Conservation (phyloP, 1,284 basidiomycete genomes). For the Nidula niveotomentosa region DNA sequence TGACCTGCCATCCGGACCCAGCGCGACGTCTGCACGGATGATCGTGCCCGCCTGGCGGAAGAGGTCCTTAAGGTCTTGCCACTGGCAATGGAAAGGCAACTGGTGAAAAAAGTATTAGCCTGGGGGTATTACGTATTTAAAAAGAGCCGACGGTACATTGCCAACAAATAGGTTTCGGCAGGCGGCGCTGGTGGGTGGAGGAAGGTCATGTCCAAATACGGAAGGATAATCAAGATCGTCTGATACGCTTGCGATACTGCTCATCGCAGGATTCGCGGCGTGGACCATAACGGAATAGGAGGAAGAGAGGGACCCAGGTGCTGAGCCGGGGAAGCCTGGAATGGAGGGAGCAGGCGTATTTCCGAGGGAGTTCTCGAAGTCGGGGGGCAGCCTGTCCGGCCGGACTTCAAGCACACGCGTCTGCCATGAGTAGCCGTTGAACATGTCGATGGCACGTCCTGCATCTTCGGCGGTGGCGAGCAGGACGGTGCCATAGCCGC, state of each 20-base stretch:
- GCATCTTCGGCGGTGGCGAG: slow-evolving; percentile 92
- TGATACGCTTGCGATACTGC: background rate
- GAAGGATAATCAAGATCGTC: slow-evolving; percentile 22
- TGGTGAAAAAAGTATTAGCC: slow-evolving; percentile 25
- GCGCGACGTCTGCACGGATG: slow-evolving; percentile 85
- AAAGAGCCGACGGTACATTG: slow-evolving; percentile 44
- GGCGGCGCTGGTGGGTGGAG: slow-evolving; percentile 13
- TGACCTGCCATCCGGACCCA: slow-evolving; percentile 84
- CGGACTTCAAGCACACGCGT: slow-evolving; percentile 88
- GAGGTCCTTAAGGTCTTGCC: slow-evolving; percentile 96
- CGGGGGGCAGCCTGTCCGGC: slow-evolving; percentile 70
- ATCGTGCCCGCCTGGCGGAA: slow-evolving; percentile 89
- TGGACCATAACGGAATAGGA: background rate
- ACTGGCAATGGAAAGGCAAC: slow-evolving; percentile 96
- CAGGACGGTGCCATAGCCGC: slow-evolving; percentile 93
- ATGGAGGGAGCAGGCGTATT: slow-evolving; percentile 2
- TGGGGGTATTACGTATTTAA: background rate
- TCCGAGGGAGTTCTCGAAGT: slow-evolving; percentile 36
- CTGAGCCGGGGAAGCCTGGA: background rate
- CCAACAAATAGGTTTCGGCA: slow-evolving; percentile 72
- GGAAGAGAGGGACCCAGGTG: background rate
- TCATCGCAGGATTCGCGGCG: background rate
- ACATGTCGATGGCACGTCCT: slow-evolving; percentile 85
- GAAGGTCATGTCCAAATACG: slow-evolving; percentile 18
- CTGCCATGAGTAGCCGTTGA: slow-evolving; percentile 92